Percentiles rank a stretch among this genome's conserved stretches.
Evolutionary conservation across 2,329 filamentous ascomycete species (phyloP).

Genomic region (Atkinsonella texensis): DNA sequence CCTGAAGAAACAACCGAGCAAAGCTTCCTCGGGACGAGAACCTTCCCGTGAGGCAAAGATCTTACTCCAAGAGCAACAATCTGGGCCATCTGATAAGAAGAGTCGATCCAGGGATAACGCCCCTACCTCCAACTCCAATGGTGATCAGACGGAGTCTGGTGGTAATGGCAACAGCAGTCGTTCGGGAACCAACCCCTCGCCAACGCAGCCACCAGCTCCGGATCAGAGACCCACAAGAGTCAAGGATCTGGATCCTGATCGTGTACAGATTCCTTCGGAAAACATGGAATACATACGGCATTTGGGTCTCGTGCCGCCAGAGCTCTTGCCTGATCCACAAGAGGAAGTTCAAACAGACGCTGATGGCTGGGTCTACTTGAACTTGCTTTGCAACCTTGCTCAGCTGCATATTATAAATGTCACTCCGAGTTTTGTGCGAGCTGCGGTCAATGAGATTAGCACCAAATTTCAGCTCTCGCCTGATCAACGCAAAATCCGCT

Average conservation of each 20-base stretch:
- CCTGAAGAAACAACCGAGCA: slow-evolving; percentile 23
- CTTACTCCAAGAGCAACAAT: slow-evolving; percentile 19
- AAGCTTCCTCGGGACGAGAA: slow-evolving; percentile 15
- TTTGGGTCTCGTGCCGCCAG: slow-evolving; percentile 52
- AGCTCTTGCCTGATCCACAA: slow-evolving; percentile 28
- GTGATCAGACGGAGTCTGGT: slow-evolving; percentile 31
- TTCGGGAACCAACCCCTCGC: slow-evolving; percentile 26
- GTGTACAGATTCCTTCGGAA: slow-evolving; percentile 61
- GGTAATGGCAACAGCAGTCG: slow-evolving; percentile 20
- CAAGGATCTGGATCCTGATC: slow-evolving; percentile 64
- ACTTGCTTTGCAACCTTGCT: slow-evolving; percentile 68
- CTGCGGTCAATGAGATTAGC: slow-evolving; percentile 58
- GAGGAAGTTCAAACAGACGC: slow-evolving; percentile 46
- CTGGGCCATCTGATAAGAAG: slow-evolving; percentile 24
- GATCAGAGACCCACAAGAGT: slow-evolving; percentile 70
- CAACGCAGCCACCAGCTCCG: slow-evolving; percentile 28
- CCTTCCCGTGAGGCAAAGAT: slow-evolving; percentile 38
- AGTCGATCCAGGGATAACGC: slow-evolving; percentile 29
- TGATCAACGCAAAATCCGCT: slow-evolving; percentile 69
- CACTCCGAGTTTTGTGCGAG: slow-evolving; percentile 63
- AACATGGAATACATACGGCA: slow-evolving; percentile 74
- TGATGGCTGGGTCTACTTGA: slow-evolving; percentile 74
- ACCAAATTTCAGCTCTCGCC: slow-evolving; percentile 64
- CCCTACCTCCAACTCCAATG: slow-evolving; percentile 36
- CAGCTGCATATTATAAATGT: slow-evolving; percentile 80